These are phyloP conservation scores for Pelagophyceae sp. DNA, from an alignment of 352 stramenopile genomes.

Conservation along the genomic window DNA sequence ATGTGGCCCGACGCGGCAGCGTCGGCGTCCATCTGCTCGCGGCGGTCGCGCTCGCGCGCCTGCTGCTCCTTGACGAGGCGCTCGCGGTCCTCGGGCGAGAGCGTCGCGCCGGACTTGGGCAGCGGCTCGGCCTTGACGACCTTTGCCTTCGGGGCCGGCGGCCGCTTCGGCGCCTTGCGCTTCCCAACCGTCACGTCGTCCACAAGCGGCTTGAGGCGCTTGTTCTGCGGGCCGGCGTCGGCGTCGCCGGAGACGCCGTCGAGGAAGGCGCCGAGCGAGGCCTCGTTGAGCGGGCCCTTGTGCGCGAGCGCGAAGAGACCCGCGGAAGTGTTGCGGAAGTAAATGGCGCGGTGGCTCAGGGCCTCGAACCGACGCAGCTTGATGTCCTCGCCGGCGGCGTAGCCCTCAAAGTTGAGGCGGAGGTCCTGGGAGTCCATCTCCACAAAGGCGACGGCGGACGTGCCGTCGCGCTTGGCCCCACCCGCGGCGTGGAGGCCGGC, in stretches of 20 bases:
- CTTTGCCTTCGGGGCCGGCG: neutral
- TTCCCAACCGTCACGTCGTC: neutral
- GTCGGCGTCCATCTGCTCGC: neutral
- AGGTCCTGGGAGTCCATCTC: neutral
- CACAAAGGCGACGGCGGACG: neutral
- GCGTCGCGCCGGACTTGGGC: neutral
- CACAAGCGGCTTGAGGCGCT: neutral
- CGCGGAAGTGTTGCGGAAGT: slow-evolving; percentile 5
- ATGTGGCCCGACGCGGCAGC: neutral
- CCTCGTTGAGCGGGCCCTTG: neutral
- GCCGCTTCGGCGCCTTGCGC: neutral
- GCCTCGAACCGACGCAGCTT: slow-evolving; percentile 9
- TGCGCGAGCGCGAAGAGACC: neutral
- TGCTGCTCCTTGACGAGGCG: slow-evolving; percentile 7
- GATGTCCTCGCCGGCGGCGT: neutral
- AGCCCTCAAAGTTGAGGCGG: neutral
- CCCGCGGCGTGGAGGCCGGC: neutral
- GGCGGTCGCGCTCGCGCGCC: neutral
- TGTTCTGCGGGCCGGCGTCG: neutral
- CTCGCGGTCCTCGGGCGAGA: slow-evolving; percentile 8
- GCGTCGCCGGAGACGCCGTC: neutral
- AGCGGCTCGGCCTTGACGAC: neutral
- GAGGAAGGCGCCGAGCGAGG: neutral
- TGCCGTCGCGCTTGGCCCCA: neutral
- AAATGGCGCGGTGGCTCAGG: neutral